phyloP scores from a whole-genome alignment of 345 rosid species.

The Lepidium sativum region DNA sequence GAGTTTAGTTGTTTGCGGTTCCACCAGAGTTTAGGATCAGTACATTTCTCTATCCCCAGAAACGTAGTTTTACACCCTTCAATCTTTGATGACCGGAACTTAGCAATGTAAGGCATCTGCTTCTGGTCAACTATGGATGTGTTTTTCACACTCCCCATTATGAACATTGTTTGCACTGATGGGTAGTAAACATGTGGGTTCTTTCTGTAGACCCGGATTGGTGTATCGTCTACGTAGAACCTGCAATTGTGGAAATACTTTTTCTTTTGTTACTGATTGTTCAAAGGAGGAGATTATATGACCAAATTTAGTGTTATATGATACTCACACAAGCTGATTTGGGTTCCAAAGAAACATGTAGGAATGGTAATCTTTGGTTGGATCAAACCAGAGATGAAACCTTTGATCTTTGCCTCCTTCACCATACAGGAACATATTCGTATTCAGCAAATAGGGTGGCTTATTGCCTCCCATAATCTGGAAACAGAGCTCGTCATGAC shows the following conservation, averaged over 20 bases:
- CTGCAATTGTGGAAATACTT: slow-evolving; percentile 12
- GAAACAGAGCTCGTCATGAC: slow-evolving; percentile 27
- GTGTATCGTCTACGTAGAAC: slow-evolving; percentile 31
- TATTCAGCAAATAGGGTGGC: slow-evolving; percentile 20
- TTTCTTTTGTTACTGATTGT: not conserved
- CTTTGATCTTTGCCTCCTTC: slow-evolving; percentile 27
- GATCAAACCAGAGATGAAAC: slow-evolving; percentile 31
- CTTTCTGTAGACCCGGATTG: slow-evolving; percentile 31
- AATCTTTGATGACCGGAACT: slow-evolving; percentile 23
- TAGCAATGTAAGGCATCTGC: slow-evolving; percentile 32
- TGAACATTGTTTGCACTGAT: slow-evolving; percentile 28
- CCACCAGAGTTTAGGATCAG: slow-evolving; percentile 23
- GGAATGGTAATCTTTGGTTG: slow-evolving; percentile 25
- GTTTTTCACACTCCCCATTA: slow-evolving; percentile 19
- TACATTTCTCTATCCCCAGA: slow-evolving; percentile 14
- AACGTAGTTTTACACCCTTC: slow-evolving; percentile 26
- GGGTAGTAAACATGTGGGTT: slow-evolving; percentile 5
- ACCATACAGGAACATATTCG: slow-evolving; percentile 22
- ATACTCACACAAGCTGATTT: slow-evolving; percentile 25
- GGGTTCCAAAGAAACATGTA: slow-evolving; percentile 29
- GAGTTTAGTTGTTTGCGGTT: slow-evolving; percentile 20
- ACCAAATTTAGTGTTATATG: not conserved
- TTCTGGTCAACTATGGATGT: not conserved
- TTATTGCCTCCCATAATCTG: slow-evolving; percentile 22
- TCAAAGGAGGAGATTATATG: not conserved